Conservation (phyloP, 441 rosid species). For the Sinapis alba region DNA sequence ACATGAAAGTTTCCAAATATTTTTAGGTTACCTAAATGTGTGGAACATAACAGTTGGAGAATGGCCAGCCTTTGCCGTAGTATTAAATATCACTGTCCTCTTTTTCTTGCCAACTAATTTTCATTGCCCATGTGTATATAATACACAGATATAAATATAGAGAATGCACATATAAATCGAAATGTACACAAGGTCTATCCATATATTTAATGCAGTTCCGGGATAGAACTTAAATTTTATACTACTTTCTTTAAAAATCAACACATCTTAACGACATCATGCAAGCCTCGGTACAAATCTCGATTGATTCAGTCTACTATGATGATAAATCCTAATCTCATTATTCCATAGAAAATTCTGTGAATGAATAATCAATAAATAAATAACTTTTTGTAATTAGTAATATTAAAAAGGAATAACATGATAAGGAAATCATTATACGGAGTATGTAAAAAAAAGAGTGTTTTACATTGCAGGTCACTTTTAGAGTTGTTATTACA, state of each 20-base stretch:
- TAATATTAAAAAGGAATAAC: background rate
- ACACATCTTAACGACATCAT: background rate
- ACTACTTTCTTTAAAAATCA: background rate
- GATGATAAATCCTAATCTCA: background rate
- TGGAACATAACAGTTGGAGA: slow-evolving; percentile 22
- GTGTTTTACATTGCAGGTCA: too few species aligned
- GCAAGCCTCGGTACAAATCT: background rate
- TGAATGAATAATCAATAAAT: background rate
- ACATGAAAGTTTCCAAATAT: slow-evolving; percentile 19
- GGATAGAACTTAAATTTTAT: background rate
- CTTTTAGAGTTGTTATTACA: too few species aligned
- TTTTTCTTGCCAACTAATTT: slow-evolving; percentile 1
- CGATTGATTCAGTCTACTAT: background rate
- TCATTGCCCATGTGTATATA: background rate
- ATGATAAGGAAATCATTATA: background rate
- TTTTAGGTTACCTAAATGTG: slow-evolving; percentile 34
- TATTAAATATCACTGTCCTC: slow-evolving; percentile 13
- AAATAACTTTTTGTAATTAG: background rate
- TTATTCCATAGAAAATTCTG: background rate
- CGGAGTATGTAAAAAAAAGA: too few species aligned
- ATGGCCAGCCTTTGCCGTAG: slow-evolving; percentile 13
- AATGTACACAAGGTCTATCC: background rate
- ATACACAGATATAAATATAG: background rate
- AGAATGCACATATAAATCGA: background rate
- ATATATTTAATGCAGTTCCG: background rate